Percentiles rank a stretch among this genome's conserved stretches.
These are phyloP conservation scores for Wallacemonas collosoma DNA, from an alignment of 208 protist species.

Conservation along the genomic window DNA sequence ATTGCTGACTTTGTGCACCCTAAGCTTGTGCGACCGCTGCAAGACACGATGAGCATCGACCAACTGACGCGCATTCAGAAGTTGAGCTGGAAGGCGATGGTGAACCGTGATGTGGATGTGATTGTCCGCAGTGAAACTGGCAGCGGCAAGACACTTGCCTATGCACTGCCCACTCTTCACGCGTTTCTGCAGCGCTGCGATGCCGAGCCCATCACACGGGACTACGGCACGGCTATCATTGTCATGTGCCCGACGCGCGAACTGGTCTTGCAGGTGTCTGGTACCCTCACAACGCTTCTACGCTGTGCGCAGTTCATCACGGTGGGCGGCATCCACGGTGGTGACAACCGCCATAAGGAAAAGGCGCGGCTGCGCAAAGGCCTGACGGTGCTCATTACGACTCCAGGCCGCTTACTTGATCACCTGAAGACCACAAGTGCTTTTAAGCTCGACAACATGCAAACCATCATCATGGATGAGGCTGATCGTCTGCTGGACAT, in stretches of 20 bases:
- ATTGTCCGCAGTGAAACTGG: conserved; percentile 91
- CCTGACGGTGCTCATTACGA: conserved; percentile 78
- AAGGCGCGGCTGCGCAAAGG: conserved; percentile 88
- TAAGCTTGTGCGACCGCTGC: conserved; percentile 67
- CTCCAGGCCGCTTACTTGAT: conserved; percentile 88
- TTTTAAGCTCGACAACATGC: conserved; percentile 58
- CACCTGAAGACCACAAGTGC: conserved; percentile 80
- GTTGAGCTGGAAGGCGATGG: conserved; percentile 90
- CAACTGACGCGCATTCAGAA: conserved; percentile 93
- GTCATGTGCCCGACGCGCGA: conserved; percentile 88
- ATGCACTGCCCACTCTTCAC: conserved; percentile 94
- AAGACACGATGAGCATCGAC: conserved; percentile 62
- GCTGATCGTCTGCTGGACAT: conserved; percentile 99
- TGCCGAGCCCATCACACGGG: conserved; percentile 58
- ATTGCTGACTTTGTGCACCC: conserved; percentile 65
- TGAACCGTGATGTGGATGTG: conserved; percentile 75
- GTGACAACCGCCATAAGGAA: conserved; percentile 88
- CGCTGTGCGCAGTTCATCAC: conserved; percentile 87
- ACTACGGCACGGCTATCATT: conserved; percentile 76
- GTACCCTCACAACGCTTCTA: conserved; percentile 62
- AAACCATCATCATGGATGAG: conserved; percentile 97
- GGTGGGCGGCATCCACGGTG: conserved; percentile 76
- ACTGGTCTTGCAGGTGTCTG: conserved; percentile 86
- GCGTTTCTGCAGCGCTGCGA: conserved; percentile 86
- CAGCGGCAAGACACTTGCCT: conserved; percentile 94